Percentiles rank a stretch among this genome's conserved stretches.
phyloP scores from a whole-genome alignment of 495 filamentous ascomycete genomes.

The Aspergillus conjunctus region DNA sequence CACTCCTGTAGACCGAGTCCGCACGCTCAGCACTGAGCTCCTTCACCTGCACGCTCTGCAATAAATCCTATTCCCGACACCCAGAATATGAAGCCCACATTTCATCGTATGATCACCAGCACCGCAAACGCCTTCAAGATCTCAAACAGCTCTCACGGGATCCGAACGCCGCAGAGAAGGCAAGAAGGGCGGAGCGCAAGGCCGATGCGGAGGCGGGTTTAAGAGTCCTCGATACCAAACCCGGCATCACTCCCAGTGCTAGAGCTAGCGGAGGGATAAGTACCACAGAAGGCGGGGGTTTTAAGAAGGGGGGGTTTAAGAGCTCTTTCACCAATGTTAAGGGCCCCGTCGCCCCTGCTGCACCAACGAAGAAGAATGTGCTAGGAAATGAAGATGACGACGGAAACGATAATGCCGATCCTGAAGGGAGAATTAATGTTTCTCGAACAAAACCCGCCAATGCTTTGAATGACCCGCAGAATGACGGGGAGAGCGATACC shows the following conservation, averaged over 20 bases:
- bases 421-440: constrained; percentile 9
- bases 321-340: constrained; percentile 59
- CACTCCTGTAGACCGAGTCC: constrained; percentile 65
- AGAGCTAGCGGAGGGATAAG: constrained; percentile 3
- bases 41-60: constrained; percentile 75
- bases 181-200: constrained; percentile 70
- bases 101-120: constrained; percentile 62
- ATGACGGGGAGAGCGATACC: constrained; percentile 44
- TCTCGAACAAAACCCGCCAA: constrained; percentile 50
- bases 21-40: constrained; percentile 85
- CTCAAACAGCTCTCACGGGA: constrained; percentile 63
- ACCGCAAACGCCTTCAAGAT: constrained; percentile 64
- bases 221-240: constrained; percentile 38
- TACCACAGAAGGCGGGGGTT: constrained; percentile 43
- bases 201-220: constrained; percentile 59
- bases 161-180: constrained; percentile 59
- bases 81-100: constrained; percentile 67
- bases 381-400: constrained; percentile 48
- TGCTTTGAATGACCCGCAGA: constrained; percentile 8
- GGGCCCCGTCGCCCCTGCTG: constrained; percentile 29
- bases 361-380: constrained; percentile 47
- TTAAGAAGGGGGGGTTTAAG: constrained; percentile 66
- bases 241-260: constrained; percentile 13
- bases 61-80: constrained; percentile 62
- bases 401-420: constrained; percentile 9